These are phyloP conservation scores for Vaccinium corymbosum DNA, from an alignment of 148 eudicot genomes.

Conservation along the genomic window DNA sequence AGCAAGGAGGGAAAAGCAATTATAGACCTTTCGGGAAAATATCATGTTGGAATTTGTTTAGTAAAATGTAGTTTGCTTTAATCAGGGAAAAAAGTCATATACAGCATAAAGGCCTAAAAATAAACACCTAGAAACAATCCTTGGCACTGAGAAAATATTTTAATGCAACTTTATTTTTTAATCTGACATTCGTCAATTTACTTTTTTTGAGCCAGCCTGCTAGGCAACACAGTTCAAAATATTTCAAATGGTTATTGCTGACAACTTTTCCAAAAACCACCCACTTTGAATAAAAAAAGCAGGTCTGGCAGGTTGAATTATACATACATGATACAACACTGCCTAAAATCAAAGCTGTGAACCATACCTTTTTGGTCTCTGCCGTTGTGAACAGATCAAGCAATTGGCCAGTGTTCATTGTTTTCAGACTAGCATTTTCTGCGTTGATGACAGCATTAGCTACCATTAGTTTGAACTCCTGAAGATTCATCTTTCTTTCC, in stretches of 20 bases:
- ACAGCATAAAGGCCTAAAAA: background rate
- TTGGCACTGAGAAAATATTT: background rate
- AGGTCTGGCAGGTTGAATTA: background rate
- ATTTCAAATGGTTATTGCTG: background rate
- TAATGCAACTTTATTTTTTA: background rate
- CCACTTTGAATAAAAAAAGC: background rate
- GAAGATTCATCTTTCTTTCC: conserved; percentile 99
- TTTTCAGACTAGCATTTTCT: conserved; percentile 94
- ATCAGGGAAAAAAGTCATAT: background rate
- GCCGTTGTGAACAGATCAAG: conserved; percentile 94
- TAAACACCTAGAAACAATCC: background rate
- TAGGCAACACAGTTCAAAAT: background rate
- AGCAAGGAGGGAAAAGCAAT: background rate
- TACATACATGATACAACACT: background rate
- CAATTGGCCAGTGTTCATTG: conserved; percentile 97
- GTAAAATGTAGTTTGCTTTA: background rate
- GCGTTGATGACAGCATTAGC: conserved; percentile 95
- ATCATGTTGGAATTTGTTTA: background rate
- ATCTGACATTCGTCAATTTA: background rate
- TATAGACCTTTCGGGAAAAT: background rate
- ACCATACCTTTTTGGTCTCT: conserved; percentile 58
- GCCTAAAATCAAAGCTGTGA: background rate
- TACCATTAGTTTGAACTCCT: conserved; percentile 87
- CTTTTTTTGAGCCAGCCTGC: background rate
- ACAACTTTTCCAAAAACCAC: background rate